A percentile compares a stretch with the other conserved stretches of the same genome.
phyloP scores from a whole-genome alignment of 176 grass and related monocot species.

The Oryza punctata region DNA sequence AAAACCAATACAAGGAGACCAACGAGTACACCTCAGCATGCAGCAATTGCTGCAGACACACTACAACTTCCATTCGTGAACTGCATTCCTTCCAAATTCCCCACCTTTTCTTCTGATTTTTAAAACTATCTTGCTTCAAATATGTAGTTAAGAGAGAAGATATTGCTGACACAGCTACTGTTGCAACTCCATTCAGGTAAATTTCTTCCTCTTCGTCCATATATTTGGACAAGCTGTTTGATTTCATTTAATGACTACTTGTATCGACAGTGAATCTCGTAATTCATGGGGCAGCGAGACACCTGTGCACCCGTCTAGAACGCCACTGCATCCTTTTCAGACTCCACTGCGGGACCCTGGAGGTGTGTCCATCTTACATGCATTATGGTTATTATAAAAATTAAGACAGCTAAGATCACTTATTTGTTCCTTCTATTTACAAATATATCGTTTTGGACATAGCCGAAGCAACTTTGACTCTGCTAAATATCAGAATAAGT shows the following conservation, averaged over 20 bases:
- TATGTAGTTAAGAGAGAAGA: conserved; percentile 67
- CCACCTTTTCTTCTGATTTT: not conserved
- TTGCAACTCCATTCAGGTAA: conserved; percentile 68
- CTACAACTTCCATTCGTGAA: too few species aligned
- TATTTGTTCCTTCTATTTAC: not conserved
- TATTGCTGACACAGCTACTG: conserved; percentile 53
- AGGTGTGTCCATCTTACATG: conserved; percentile 47
- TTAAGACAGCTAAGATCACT: not conserved
- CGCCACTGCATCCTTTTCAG: conserved; percentile 74
- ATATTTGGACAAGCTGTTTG: conserved; percentile 14
- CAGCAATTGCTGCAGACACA: too few species aligned
- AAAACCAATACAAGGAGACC: too few species aligned
- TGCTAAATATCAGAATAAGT: conserved; percentile 8
- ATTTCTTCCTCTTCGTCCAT: conserved; percentile 8
- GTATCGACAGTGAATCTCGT: conserved; percentile 61
- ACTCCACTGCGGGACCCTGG: conserved; percentile 71
- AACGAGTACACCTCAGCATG: too few species aligned
- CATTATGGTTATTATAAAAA: not conserved
- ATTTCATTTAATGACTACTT: conserved; percentile 44
- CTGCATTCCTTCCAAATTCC: too few species aligned
- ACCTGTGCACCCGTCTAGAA: conserved; percentile 79
- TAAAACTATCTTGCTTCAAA: conserved; percentile 27
- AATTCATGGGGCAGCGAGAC: conserved; percentile 62
- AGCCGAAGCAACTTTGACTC: conserved; percentile 11
- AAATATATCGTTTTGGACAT: not conserved